Base-by-base conservation (phyloP, 2,329 filamentous ascomycete species). In the Apiospora marii region DNA sequence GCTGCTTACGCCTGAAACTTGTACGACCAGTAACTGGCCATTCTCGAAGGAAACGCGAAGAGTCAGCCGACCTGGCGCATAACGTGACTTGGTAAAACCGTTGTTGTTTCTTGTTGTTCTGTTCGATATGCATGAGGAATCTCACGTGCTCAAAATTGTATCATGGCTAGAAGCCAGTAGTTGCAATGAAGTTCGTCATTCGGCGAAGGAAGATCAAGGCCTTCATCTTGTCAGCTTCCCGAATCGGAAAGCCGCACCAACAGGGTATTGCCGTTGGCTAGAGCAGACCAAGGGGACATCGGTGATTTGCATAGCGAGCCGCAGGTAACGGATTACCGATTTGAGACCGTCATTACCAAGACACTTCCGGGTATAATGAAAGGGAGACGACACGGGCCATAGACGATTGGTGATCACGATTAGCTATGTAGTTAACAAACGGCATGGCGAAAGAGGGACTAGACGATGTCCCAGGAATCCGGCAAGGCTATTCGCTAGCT, bases 1-100 rank as follows among this genome's bases (percentile, higher is more conserved):
- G 58, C 58, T 64, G 34, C 58, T 64, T 64, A 64, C 58, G 13
- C n/a, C 58, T 12, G 58, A 37, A 64, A n/a, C 34, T 10, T 64
- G 58, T 64, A 64, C 34, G 58, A 41, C 53, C 58, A 64, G 19
- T 41, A 34, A 64, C 3, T 64, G 58, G n/a, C 58, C 58, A 64
- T 2, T 64, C 4, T 16, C 58, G 19, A 41, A 4, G 10, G 16
- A 24, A 19, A 22, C 22, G 41, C 34, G 58, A 13, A 41, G 34
- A 37, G n/a, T 41, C 58, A 64, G 34, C 22, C n/a, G 58, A 64
- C 34, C 58, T 13, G n/a, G 34, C 58, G 22, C 58, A 41, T n/a
- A 64, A 64, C 34, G 34, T 64, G 58, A 64, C 58, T 6, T 24
- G 1, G 19, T 41, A 24, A 64, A 14, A 19, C 58, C 14, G 34